phyloP scores from a whole-genome alignment of 306 rosid genomes.

The Leucaena leucocephala region DNA sequence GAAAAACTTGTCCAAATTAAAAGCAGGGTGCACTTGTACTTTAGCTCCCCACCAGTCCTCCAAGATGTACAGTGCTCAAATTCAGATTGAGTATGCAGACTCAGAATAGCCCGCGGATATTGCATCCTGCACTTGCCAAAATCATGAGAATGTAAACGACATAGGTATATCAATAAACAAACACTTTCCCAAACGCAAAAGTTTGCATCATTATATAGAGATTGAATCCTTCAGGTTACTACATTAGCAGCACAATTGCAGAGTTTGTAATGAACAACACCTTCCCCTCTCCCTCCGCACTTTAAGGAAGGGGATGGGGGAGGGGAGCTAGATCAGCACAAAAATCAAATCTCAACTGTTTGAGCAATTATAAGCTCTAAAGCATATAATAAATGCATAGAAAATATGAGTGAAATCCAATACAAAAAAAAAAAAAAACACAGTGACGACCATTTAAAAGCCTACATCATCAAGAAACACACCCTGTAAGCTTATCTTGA shows the following conservation, averaged over 20 bases:
- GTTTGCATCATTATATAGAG: neutral
- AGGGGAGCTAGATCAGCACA: neutral
- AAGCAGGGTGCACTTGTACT: conserved; percentile 17
- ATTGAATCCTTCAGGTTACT: conserved; percentile 1
- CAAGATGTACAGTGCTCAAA: conserved; percentile 25
- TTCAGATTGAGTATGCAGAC: conserved; percentile 40
- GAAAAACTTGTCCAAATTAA: conserved; percentile 30
- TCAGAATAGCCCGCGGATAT: conserved; percentile 4
- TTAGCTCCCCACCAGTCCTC: conserved; percentile 32
- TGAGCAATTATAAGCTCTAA: neutral
- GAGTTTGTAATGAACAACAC: neutral
- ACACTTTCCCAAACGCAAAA: conserved; percentile 19
- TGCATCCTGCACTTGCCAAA: conserved; percentile 25
- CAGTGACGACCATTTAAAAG: conserved; percentile 17
- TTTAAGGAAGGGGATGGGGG: neutral
- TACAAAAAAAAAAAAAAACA: neutral
- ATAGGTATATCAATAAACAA: neutral
- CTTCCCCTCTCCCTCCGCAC: neutral
- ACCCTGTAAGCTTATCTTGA: conserved; percentile 21
- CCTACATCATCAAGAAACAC: conserved; percentile 1
- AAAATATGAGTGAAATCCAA: conserved; percentile 21
- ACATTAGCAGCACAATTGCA: conserved; percentile 13
- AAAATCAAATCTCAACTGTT: conserved; percentile 14
- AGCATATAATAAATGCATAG: neutral
- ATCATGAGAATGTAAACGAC: conserved; percentile 5